Evolutionary conservation across 2,329 filamentous ascomycete species (phyloP), one percentile per base, ranked within the genome.

Genomic region (Hyphodiscus sp.): DNA sequence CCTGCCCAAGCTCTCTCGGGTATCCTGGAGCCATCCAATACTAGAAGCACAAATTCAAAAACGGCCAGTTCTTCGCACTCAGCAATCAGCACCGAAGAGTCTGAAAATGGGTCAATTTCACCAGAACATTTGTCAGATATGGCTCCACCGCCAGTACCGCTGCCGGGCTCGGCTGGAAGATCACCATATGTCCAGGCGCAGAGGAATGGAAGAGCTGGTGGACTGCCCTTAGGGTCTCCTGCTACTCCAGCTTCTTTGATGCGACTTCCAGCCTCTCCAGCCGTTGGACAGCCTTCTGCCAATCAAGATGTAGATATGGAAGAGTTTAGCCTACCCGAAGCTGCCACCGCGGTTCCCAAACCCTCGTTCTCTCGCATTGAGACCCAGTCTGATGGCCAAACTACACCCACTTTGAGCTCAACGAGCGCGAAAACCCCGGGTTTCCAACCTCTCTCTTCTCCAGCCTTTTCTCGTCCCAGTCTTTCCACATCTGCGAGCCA

Each of bases 211-310:
- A 20, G 75, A 74, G 49, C 74, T 11, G 59, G 62, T 50, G 57
- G 51, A 16, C 33, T 63, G 16, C 51, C 61, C 20, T 53, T 64
- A 20, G 61, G 63, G 20, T 81, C 83, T 50, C 88, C 89, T 11
- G 91, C 89, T 1, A 95, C 91, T 0, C 91, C 91, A 0, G 89
- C 91, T 9, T 95, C 91, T 7, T 72, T 96, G 54, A 96, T 96
- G 87, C 86, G 83, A 63, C 76, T 92, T 44, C 78, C 76, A 13
- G 60, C 65, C 48, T 64, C 65, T 33, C 64, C 63, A 1, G 58
- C 54, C 38, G 67, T 10, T 60, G 70, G 51, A 38, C 60, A 59
- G 59, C 70, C 2, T n/a, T 15, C 68, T 41, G 71, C 64, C 0
- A 67, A 69, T 16, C 76, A 78, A 53, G 74, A 71, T 57, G 74